Percentiles rank a stretch among this genome's conserved stretches.
phyloP scores from a whole-genome alignment of 2,329 filamentous ascomycete species.

The Aspergillus persii region DNA sequence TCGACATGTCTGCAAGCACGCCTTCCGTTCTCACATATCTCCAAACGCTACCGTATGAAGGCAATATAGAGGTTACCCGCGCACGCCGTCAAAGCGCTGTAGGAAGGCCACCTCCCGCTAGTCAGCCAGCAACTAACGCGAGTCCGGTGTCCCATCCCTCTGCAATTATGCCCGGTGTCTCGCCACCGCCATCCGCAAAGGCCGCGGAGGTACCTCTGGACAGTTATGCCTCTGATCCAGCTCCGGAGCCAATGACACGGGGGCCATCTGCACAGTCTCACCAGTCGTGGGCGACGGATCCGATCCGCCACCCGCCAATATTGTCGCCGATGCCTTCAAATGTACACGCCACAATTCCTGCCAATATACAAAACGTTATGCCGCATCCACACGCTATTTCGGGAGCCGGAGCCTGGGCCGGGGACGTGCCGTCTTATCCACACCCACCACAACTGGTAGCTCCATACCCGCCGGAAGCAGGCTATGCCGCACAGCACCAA shows the following conservation, averaged over 20 bases:
- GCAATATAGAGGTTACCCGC: conserved; percentile 32
- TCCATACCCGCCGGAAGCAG: conserved; percentile 19
- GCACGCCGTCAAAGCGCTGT: conserved; percentile 18
- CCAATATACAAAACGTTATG: conserved; percentile 10
- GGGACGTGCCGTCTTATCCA: conserved; percentile 7
- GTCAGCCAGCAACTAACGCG: conserved; percentile 9
- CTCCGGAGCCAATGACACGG: conserved; percentile 33
- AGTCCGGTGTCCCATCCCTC: conserved; percentile 28
- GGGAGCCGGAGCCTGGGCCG: conserved; percentile 22
- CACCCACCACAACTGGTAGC: conserved; percentile 5
- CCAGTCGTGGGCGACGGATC: conserved; percentile 39
- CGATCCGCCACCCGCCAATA: conserved; percentile 26
- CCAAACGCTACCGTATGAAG: conserved; percentile 33
- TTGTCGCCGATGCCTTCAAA: conserved; percentile 24
- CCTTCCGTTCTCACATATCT: conserved; percentile 23
- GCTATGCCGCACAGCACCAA: conserved; percentile 12
- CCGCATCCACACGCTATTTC: conserved; percentile 19
- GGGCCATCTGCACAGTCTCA: conserved; percentile 33
- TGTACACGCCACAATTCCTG: conserved; percentile 11
- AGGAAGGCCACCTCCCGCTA: conserved; percentile 14
- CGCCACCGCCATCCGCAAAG: conserved; percentile 24
- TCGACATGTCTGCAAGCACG: conserved; percentile 27
- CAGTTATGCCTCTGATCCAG: conserved; percentile 30
- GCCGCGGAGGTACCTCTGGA: conserved; percentile 11
- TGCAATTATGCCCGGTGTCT: conserved; percentile 34